Conservation (phyloP, 208 protist genomes). For the Wallacemonas sp. region DNA sequence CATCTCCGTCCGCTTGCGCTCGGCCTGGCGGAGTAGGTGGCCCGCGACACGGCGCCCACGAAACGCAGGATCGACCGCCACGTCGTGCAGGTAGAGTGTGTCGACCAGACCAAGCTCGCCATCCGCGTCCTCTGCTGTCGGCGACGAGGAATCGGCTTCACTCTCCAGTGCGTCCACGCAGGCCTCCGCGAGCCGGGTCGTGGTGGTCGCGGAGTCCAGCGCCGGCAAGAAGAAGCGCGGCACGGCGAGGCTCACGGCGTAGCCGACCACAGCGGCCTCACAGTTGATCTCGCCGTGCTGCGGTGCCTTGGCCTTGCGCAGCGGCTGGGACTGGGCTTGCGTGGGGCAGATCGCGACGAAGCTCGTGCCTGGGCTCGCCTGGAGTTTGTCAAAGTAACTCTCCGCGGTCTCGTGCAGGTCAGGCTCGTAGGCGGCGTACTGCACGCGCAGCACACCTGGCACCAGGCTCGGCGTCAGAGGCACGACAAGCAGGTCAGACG, state of each 20-base stretch:
- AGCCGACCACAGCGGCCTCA: too few relatives aligned
- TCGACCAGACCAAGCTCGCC: too few relatives aligned
- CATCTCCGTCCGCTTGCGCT: constrained; percentile 9
- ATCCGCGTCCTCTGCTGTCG: too few relatives aligned
- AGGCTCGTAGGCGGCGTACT: constrained; percentile 25
- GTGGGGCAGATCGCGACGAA: constrained; percentile 14
- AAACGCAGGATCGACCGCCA: constrained; percentile 28
- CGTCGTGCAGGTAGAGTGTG: constrained; percentile 35
- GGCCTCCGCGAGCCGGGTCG: neutral
- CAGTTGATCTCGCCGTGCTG: neutral
- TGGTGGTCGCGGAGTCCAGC: constrained; percentile 5
- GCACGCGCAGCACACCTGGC: constrained; percentile 16
- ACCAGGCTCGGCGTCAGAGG: constrained; percentile 18
- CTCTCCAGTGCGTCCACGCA: neutral
- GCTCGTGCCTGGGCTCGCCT: constrained; percentile 20
- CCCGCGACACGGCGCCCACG: constrained; percentile 19
- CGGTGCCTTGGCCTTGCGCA: too few relatives aligned
- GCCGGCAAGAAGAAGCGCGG: constrained; percentile 14
- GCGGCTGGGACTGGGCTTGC: too few relatives aligned
- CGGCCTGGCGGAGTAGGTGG: constrained; percentile 15
- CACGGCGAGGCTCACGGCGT: constrained; percentile 21
- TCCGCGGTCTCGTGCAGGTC: constrained; percentile 20
- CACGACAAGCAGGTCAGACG: constrained; percentile 18
- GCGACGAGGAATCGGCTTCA: too few relatives aligned
- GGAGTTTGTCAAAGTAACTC: constrained; percentile 24